Base-by-base conservation (phyloP, 257 asterid species). In the Solanum peruvianum region DNA sequence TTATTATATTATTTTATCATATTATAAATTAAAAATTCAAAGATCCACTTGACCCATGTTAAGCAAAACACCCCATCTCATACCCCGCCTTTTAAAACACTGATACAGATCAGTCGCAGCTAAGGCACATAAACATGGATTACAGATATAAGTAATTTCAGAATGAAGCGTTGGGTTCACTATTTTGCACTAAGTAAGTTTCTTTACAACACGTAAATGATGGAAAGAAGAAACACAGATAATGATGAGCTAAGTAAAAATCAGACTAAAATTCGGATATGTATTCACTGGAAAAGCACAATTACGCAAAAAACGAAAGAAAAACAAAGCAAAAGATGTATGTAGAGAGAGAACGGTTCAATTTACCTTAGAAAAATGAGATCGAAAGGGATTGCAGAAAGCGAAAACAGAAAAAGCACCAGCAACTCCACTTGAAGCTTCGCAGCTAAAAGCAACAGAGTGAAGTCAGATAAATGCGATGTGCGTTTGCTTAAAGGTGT, bases 331-430 rank as follows among this genome's bases (percentile, higher is more conserved):
- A 83, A 87, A 87, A 88, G 16, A 35, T 37, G 29, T 1, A 64
- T 11, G 29, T 11, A 35, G 47, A 77, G 76, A 52, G 18, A 72
- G 75, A 64, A 27, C 29, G 31, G 31, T 82, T 84, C 67, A 82
- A 77, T 78, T 85, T 88, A 93, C 96, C 98, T 89, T 75, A 82
- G 64, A 85, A 90, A 91, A 89, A 89, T 85, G 92, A 94, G 96
- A 94, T 93, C 96, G 92, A 91, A 90, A 88, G 23, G 76, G 89
- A 62, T 89, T 33, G 75, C 88, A 75, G 62, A 89, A 88, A 85
- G 87, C 49, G 60, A 78, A 86, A 87, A 78, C 86, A 87, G 86
- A 83, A 33, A 76, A 85, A 69, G 41, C 91, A 84, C 89, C 47
- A 69, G 89, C 88, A 77, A 82, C 69, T 45, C 47, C 29, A 75